phyloP scores from a whole-genome alignment of 805 yeast genomes.

The Millerozyma miso region DNA sequence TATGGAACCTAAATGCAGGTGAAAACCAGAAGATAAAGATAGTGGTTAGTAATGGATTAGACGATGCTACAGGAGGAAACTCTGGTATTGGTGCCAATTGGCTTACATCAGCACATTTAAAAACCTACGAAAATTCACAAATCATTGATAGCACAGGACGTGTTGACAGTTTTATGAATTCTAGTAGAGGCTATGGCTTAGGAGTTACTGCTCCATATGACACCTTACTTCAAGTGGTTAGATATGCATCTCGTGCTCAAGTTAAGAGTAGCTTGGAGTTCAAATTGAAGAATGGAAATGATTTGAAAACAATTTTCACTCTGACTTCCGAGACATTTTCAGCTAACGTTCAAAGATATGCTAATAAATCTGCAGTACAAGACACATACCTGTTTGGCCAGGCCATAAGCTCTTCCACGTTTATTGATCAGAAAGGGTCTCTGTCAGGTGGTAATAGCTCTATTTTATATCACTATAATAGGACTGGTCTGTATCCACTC shows the following conservation, averaged over 20 bases:
- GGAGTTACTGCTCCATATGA: conserved; percentile 36
- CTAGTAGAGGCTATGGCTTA: conserved; percentile 22
- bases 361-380: neutral
- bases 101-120: conserved; percentile 55
- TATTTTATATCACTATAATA: neutral
- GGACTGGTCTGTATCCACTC: neutral
- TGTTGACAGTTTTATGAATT: conserved; percentile 19
- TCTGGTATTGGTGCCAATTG: conserved; percentile 46
- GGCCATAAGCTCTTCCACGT: neutral
- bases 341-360: conserved; percentile 30
- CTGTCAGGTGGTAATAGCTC: neutral
- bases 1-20: conserved; percentile 44
- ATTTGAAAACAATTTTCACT: conserved; percentile 23
- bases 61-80: conserved; percentile 22
- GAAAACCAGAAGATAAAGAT: conserved; percentile 31
- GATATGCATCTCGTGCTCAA: conserved; percentile 29
- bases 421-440: neutral
- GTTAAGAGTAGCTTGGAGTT: conserved; percentile 33
- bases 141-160: conserved; percentile 39
- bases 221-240: conserved; percentile 34
- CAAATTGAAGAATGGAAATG: conserved; percentile 35
- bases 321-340: conserved; percentile 25
- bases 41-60: conserved; percentile 51
- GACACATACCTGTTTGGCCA: neutral
- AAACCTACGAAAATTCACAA: conserved; percentile 47